phyloP scores from a whole-genome alignment of 306 rosid species.

The Vicia sativa region DNA sequence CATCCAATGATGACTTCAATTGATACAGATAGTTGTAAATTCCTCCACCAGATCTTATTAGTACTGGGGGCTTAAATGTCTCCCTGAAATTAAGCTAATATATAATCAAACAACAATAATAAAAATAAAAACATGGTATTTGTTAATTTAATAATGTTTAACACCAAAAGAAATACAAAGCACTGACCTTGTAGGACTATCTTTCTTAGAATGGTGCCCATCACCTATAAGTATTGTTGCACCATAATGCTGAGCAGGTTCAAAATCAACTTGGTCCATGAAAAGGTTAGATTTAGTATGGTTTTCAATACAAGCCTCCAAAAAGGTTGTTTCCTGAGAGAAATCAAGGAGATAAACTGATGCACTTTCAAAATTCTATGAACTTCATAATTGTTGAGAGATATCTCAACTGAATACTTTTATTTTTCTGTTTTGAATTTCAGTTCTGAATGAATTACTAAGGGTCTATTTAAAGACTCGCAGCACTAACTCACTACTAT shows the following conservation, averaged over 20 bases:
- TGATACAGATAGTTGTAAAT: conserved; percentile 93
- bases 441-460: too few relatives aligned
- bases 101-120: conserved; percentile 34
- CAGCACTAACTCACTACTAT: too few relatives aligned
- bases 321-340: conserved; percentile 83
- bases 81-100: conserved; percentile 54
- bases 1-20: conserved; percentile 58
- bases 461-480: too few relatives aligned
- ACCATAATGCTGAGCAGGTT: conserved; percentile 82
- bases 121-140: conserved; percentile 19
- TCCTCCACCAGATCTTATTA: conserved; percentile 92
- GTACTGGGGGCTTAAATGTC: conserved; percentile 66
- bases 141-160: conserved; percentile 23
- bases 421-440: too few relatives aligned
- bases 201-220: conserved; percentile 53
- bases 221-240: conserved; percentile 78
- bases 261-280: conserved; percentile 99
- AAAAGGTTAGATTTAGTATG: conserved; percentile 95
- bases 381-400: too few relatives aligned
- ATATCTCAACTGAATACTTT: too few relatives aligned
- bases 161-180: conserved; percentile 26
- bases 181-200: conserved; percentile 60
- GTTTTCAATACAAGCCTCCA: conserved; percentile 99
- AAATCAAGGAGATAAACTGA: conserved; percentile 36
- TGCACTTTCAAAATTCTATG: not conserved